Conservation (phyloP, 306 rosid species). For the Casuarina glauca region DNA sequence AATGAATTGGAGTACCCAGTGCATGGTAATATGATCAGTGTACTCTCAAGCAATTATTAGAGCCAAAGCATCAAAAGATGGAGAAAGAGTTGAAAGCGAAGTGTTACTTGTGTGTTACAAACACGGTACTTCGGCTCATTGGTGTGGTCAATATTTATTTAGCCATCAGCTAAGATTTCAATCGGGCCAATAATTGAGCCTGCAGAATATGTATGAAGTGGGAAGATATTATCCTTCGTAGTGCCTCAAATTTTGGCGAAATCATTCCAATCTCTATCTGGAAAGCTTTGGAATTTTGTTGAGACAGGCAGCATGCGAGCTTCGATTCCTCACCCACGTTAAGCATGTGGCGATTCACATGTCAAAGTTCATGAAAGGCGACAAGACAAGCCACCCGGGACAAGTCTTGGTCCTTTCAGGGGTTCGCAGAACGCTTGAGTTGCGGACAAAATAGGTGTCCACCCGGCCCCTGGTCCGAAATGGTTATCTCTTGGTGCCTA, state of each 20-base stretch:
- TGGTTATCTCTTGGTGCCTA: constrained; percentile 28
- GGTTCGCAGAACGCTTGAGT: constrained; percentile 19
- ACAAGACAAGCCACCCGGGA: constrained; percentile 27
- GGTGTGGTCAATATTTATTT: not conserved
- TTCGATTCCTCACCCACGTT: not conserved
- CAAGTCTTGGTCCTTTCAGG: constrained; percentile 20
- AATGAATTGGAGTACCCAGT: not conserved
- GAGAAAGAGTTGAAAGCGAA: constrained; percentile 9
- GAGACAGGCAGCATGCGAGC: too few relatives aligned
- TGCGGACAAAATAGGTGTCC: constrained; percentile 42
- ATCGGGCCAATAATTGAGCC: constrained; percentile 8
- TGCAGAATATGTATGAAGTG: not conserved
- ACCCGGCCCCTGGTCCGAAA: constrained; percentile 20
- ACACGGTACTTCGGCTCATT: constrained; percentile 2
- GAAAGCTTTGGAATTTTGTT: too few relatives aligned
- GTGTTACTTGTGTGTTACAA: constrained; percentile 20
- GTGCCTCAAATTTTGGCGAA: too few relatives aligned
- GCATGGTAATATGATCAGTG: not conserved
- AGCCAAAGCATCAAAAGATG: not conserved
- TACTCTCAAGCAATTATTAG: not conserved
- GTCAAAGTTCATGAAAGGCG: constrained; percentile 26
- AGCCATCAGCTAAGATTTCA: not conserved
- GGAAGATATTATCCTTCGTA: too few relatives aligned
- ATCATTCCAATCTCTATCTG: too few relatives aligned
- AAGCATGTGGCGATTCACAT: constrained; percentile 45